Base-by-base conservation (phyloP, 148 eudicot species). In the Chenopodium formosanum region DNA sequence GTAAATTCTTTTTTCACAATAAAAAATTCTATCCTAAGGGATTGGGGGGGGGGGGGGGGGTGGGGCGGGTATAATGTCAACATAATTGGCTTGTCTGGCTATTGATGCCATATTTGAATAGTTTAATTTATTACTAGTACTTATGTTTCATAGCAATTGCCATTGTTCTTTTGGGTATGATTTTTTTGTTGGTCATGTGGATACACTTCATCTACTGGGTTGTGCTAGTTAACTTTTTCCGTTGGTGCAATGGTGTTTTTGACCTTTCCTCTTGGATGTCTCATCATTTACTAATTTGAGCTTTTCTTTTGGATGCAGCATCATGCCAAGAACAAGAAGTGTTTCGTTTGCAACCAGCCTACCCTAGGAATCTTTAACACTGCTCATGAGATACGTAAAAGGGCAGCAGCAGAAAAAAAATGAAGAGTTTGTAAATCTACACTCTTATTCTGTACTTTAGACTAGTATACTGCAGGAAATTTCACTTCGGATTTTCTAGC, bases 291-390 rank as follows among this genome's bases (percentile, higher is more conserved):
- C 70, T 29, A 67, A 67, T 29, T 7, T 2, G 32, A 67, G 20
- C 72, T 53, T 83, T 31, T 74, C 70, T 82, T 56, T 58, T 81
- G 62, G 75, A 76, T 68, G 78, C 97, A 95, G 97, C 98, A 95
- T 86, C 96, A 93, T 82, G 80, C 96, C 53, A 90, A 86, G 83
- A 91, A 89, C 82, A 93, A 93, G 68, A 95, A 92, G 83, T 95
- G 97, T 87, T 95, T 88, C 46, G 93, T 91, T 1, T 95, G 98
- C 86, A 85, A 93, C 92, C 81, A 90, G 88, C 92, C 91, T 11
- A 95, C 97, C 1, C 85, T 85, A 80, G 98, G 97, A 79, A 90
- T 93, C 74, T 95, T 94, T 86, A 91, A 93, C 75, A 87, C 95
- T 20, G 98, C 95, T 4, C 90, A 85, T 19, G 98, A 91, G 88